Evolutionary conservation across 2,329 filamentous ascomycete species (phyloP).

Genomic region (Trichoderma aggressivum): DNA sequence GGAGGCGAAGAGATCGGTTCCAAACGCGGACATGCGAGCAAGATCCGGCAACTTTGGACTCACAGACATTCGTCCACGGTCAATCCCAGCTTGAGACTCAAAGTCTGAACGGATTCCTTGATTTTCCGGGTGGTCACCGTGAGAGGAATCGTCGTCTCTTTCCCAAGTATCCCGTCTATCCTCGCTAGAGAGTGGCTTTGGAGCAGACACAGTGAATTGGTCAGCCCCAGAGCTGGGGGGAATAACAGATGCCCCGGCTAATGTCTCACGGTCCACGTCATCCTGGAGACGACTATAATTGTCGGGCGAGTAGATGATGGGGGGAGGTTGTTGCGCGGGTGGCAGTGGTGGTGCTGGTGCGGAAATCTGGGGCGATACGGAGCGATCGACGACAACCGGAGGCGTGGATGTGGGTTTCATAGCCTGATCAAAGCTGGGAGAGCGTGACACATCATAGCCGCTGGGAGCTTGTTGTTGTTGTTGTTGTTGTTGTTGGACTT

Average conservation of each 20-base stretch:
- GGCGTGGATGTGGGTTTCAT: conserved; percentile 3
- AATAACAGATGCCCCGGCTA: conserved; percentile 55
- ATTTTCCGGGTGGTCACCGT: neutral
- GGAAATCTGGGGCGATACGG: neutral
- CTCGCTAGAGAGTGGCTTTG: neutral
- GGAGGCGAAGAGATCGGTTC: conserved; percentile 50
- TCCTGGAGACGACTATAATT: conserved; percentile 72
- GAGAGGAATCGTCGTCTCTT: conserved; percentile 11
- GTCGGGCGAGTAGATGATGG: conserved; percentile 71
- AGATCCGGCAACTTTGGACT: conserved; percentile 29
- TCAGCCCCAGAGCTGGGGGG: conserved; percentile 36
- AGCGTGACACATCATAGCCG: conserved; percentile 4
- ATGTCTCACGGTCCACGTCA: conserved; percentile 58
- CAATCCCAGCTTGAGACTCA: conserved; percentile 18
- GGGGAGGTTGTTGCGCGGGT: conserved; percentile 44
- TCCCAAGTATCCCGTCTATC: conserved; percentile 18
- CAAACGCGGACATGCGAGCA: conserved; percentile 58
- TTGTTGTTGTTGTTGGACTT: conserved; percentile 2
- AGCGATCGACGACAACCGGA: neutral
- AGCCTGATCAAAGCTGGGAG: conserved; percentile 14
- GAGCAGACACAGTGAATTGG: conserved; percentile 27
- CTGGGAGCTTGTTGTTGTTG: neutral
- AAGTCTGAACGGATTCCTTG: conserved; percentile 19
- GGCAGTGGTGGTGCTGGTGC: neutral
- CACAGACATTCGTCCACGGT: conserved; percentile 6